phyloP scores from a whole-genome alignment of 371 early-diverging fungal genomes.

The Mucor lusitanicus region DNA sequence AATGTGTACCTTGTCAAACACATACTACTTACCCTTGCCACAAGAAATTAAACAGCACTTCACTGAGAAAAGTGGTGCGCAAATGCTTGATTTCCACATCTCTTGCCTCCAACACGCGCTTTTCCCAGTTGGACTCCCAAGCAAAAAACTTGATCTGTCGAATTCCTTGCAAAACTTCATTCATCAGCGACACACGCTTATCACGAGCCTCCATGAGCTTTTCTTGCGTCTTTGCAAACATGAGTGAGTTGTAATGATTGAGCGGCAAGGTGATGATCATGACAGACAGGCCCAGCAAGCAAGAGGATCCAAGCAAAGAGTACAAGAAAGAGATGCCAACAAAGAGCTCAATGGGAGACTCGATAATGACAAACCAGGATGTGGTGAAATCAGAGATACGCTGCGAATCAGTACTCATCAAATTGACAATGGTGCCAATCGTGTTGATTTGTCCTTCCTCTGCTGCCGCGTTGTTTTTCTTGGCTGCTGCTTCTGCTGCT shows the following conservation, averaged over 20 bases:
- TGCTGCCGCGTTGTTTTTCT: too few relatives aligned
- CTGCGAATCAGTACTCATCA: conserved; percentile 76
- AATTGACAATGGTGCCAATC: conserved; percentile 73
- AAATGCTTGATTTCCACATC: conserved; percentile 50
- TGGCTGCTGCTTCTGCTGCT: neutral
- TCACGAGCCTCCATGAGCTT: conserved; percentile 47
- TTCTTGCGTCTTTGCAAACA: conserved; percentile 44
- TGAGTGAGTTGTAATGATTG: conserved; percentile 42
- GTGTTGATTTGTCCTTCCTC: conserved; percentile 6
- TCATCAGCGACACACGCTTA: conserved; percentile 47
- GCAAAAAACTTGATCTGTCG: conserved; percentile 69
- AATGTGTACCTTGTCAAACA: neutral
- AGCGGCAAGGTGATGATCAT: conserved; percentile 50
- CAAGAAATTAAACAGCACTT: conserved; percentile 21
- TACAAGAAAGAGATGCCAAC: conserved; percentile 64
- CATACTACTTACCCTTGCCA: conserved; percentile 28
- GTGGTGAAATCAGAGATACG: conserved; percentile 56
- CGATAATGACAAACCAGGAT: conserved; percentile 51
- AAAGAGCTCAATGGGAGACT: conserved; percentile 51
- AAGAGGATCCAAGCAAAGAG: conserved; percentile 58
- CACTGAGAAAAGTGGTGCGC: conserved; percentile 15
- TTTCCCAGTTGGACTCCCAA: conserved; percentile 46
- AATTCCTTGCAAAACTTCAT: conserved; percentile 56
- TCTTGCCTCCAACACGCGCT: conserved; percentile 46
- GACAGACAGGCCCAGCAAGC: conserved; percentile 58